These are phyloP conservation scores for Tetraselmis chui DNA, from an alignment of 139 green algal species.

Conservation along the genomic window DNA sequence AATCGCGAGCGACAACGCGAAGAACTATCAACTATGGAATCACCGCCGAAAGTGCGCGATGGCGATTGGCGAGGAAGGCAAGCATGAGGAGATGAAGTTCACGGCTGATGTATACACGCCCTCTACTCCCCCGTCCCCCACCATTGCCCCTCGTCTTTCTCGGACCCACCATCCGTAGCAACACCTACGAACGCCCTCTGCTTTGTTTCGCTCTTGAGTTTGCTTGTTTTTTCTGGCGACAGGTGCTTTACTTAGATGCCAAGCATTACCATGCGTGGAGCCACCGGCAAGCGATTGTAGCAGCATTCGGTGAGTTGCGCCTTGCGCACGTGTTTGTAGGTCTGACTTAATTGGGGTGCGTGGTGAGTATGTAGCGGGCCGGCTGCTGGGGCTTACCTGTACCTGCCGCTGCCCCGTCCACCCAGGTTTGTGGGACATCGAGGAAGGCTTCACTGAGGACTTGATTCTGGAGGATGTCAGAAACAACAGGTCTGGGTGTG, in stretches of 20 bases:
- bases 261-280: slow-evolving; percentile 92
- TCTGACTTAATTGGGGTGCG: too few relatives aligned
- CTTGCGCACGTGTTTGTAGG: too few relatives aligned
- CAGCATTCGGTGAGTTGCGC: not conserved
- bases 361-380: too few relatives aligned
- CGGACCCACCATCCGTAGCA: too few relatives aligned
- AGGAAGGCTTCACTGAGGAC: slow-evolving; percentile 44
- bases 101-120: not conserved
- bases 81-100: not conserved
- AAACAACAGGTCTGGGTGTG: slow-evolving; percentile 83
- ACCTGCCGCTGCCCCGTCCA: too few relatives aligned
- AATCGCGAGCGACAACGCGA: slow-evolving; percentile 43
- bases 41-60: slow-evolving; percentile 52
- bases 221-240: too few relatives aligned
- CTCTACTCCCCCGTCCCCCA: too few relatives aligned
- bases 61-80: slow-evolving; percentile 18
- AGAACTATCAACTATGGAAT: slow-evolving; percentile 96
- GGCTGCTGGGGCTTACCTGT: too few relatives aligned
- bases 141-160: too few relatives aligned
- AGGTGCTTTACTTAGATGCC: slow-evolving; percentile 50
- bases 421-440: slow-evolving; percentile 32
- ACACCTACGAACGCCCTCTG: too few relatives aligned
- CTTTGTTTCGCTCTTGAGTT: too few relatives aligned
- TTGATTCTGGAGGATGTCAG: slow-evolving; percentile 56
- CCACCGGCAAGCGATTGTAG: slow-evolving; percentile 56